Conservation (phyloP, 441 rosid genomes). For the Populus hybrid region DNA sequence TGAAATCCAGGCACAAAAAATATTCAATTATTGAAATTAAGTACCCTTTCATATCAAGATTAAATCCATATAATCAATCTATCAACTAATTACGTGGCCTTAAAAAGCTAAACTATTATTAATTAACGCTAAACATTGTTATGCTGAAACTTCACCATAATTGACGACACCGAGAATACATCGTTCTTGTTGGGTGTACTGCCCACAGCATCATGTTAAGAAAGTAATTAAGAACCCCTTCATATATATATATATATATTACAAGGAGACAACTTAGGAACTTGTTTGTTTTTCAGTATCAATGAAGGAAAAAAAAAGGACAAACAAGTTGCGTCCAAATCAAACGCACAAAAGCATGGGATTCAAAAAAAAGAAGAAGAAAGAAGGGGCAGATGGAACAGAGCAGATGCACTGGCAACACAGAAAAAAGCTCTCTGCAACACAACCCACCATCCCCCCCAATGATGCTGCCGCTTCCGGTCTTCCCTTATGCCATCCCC, state of each 20-base stretch:
- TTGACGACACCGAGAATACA: not conserved
- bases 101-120: not conserved
- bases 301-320: no score
- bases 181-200: no score
- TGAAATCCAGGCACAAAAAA: not conserved
- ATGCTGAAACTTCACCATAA: not conserved
- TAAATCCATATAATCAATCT: not conserved
- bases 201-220: no score
- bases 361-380: no score
- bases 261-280: no score
- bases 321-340: not conserved
- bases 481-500: not conserved
- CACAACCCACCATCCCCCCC: not conserved
- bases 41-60: not conserved
- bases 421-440: not conserved
- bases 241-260: no score
- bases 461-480: slow-evolving; percentile 1
- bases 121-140: not conserved
- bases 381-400: not conserved
- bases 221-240: no score
- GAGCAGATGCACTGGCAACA: not conserved
- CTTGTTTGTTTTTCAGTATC: no score
- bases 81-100: not conserved
- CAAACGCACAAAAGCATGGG: not conserved
- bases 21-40: not conserved